Base-by-base conservation (phyloP, 164 flowering plant genomes). In the Stephania yunnanensis region DNA sequence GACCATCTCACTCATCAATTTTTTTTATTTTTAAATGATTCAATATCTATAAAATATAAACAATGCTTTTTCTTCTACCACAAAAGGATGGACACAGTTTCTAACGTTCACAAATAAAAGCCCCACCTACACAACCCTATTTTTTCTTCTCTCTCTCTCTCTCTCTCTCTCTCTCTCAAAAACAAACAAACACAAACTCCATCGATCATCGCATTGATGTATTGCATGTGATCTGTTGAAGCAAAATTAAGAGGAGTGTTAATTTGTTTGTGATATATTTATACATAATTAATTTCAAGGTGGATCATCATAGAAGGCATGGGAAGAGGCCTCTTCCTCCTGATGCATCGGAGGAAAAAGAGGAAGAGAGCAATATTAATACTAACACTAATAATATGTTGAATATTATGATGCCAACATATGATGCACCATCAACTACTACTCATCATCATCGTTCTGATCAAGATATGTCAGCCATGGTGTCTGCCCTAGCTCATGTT, bases 221-320 rank as follows among this genome's bases (percentile, higher is more conserved):
- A 36, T 36, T 36, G 42, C 42, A 36, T 36, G 42, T 36, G 42
- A 36, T 36, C 42, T 36, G 42, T 36, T 36, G 42, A 36, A 36
- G 42, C 42, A 36, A 36, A 36, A 25, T 25, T 25, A 25, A 36
- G 42, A 36, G 42, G 42, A 36, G 42, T 36, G 42, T 36, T 25
- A 25, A 25, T 25, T 36, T 36, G 42, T 36, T 36, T 36, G 42
- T 36, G 42, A 36, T 36, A 36, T 36, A 36, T 25, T 0, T 25
- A 25, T 25, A 25, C 25, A 25, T 25, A 25, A 25, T 25, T 25
- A 25, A 15, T 30, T 52, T 30, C 77, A 89, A 85, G 75, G 91
- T 88, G 90, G 91, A 90, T 90, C 89, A 36, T 90, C 89, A 25
- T 25, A 25, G 86, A 50, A 82, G 88, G 83, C 82, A 90, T 88